phyloP scores from a whole-genome alignment of 495 filamentous ascomycete genomes.

The Aspergillus leporis region DNA sequence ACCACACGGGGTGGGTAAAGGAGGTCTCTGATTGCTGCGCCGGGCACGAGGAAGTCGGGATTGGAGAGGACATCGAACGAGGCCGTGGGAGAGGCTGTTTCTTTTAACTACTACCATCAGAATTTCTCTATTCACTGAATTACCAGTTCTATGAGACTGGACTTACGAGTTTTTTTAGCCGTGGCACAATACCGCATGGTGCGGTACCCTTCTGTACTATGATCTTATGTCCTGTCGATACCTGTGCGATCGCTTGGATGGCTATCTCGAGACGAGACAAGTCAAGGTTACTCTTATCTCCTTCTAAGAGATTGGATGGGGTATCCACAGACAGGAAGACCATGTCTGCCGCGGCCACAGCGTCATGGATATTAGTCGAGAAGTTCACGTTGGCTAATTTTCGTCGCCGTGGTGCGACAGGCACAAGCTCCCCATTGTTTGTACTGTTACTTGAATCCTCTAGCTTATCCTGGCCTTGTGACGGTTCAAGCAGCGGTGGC shows the following conservation, averaged over 20 bases:
- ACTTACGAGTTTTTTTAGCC: slow-evolving; percentile 60
- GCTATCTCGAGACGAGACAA: slow-evolving; percentile 65
- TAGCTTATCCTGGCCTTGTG: neutral
- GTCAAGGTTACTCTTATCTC: slow-evolving; percentile 47
- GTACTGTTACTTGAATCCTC: neutral
- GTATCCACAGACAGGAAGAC: slow-evolving; percentile 76
- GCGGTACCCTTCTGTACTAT: slow-evolving; percentile 80
- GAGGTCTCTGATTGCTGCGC: slow-evolving; percentile 68
- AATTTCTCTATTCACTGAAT: neutral
- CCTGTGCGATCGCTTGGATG: slow-evolving; percentile 60
- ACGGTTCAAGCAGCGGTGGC: slow-evolving; percentile 28
- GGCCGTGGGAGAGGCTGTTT: slow-evolving; percentile 40
- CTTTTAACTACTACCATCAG: slow-evolving; percentile 9
- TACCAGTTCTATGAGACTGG: slow-evolving; percentile 21
- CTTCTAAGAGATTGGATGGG: slow-evolving; percentile 32
- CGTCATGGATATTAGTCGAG: slow-evolving; percentile 59
- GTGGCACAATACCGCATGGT: slow-evolving; percentile 68
- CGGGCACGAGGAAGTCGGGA: slow-evolving; percentile 76
- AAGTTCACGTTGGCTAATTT: slow-evolving; percentile 64
- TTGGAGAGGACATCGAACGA: slow-evolving; percentile 76
- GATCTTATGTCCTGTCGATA: slow-evolving; percentile 63
- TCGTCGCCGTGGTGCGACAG: slow-evolving; percentile 44
- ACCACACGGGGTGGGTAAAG: slow-evolving; percentile 69
- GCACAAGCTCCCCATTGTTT: neutral
- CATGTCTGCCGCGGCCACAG: slow-evolving; percentile 65